Percentiles rank a stretch among this genome's conserved stretches.
Evolutionary conservation across 176 grass and related monocot genomes (phyloP).

Genomic region (Pontederia paniculata): DNA sequence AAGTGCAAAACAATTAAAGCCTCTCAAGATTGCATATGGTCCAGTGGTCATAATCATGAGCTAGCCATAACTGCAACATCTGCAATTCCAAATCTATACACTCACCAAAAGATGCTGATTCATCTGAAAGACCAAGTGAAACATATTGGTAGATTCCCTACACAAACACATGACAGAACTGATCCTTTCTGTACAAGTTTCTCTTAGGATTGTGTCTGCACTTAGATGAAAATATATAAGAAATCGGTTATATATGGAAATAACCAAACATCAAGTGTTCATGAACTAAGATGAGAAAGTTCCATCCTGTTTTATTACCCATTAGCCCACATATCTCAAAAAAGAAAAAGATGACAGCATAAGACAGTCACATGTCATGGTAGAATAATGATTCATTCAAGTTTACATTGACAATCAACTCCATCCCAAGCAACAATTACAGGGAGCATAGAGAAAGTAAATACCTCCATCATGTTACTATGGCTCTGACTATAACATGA

Average conservation of each 20-base stretch:
- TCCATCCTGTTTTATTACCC: background rate
- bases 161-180: conserved; percentile 80
- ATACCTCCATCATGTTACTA: conserved; percentile 12
- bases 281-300: too few species aligned
- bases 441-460: background rate
- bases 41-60: conserved; percentile 88
- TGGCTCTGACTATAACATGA: conserved; percentile 28
- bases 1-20: conserved; percentile 56
- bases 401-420: background rate
- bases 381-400: background rate
- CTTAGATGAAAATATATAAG: background rate
- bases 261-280: too few species aligned
- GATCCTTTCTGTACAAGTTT: conserved; percentile 37
- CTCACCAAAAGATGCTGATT: conserved; percentile 54
- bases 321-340: background rate
- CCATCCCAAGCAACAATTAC: background rate
- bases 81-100: conserved; percentile 44
- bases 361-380: background rate
- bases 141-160: conserved; percentile 40
- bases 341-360: too few species aligned
- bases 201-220: conserved; percentile 38
- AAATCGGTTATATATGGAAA: too few species aligned
- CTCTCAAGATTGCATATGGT: conserved; percentile 46
- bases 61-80: conserved; percentile 55
- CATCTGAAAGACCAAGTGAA: conserved; percentile 64